Evolutionary conservation across 352 stramenopile species (phyloP).

Genomic region (Phytophthora palmivora): DNA sequence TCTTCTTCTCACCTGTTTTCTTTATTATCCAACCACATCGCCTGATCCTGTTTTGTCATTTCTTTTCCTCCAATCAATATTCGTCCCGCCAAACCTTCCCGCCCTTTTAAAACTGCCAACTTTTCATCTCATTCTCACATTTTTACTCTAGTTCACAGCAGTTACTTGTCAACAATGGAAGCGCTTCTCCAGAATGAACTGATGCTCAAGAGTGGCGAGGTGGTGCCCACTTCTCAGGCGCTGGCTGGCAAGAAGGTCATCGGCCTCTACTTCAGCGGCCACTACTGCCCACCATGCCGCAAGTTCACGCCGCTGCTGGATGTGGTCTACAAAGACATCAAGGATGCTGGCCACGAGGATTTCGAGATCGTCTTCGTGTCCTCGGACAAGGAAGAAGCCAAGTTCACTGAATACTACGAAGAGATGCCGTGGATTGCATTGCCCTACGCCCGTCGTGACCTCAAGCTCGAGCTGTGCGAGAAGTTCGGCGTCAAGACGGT

Average conservation of each 20-base stretch:
- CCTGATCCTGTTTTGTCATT: neutral
- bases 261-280: slow-evolving; percentile 86
- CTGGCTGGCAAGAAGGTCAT: slow-evolving; percentile 82
- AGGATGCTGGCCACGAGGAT: slow-evolving; percentile 70
- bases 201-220: slow-evolving; percentile 64
- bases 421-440: slow-evolving; percentile 95
- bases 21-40: slow-evolving; percentile 15
- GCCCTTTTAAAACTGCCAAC: neutral
- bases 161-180: slow-evolving; percentile 52
- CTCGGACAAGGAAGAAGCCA: slow-evolving; percentile 90
- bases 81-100: slow-evolving; percentile 24
- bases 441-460: slow-evolving; percentile 85
- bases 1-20: slow-evolving; percentile 3
- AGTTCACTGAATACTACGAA: slow-evolving; percentile 93
- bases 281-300: slow-evolving; percentile 92
- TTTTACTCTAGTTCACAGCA: slow-evolving; percentile 3
- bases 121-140: slow-evolving; percentile 25
- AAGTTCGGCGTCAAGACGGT: slow-evolving; percentile 90
- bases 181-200: slow-evolving; percentile 73
- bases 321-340: slow-evolving; percentile 81
- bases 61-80: slow-evolving; percentile 18
- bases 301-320: slow-evolving; percentile 94
- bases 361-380: slow-evolving; percentile 96
- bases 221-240: slow-evolving; percentile 65
- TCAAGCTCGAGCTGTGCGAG: slow-evolving; percentile 83